Evolutionary conservation across 176 grass and related monocot species (phyloP).

Genomic region (Alloteropsis semialata): DNA sequence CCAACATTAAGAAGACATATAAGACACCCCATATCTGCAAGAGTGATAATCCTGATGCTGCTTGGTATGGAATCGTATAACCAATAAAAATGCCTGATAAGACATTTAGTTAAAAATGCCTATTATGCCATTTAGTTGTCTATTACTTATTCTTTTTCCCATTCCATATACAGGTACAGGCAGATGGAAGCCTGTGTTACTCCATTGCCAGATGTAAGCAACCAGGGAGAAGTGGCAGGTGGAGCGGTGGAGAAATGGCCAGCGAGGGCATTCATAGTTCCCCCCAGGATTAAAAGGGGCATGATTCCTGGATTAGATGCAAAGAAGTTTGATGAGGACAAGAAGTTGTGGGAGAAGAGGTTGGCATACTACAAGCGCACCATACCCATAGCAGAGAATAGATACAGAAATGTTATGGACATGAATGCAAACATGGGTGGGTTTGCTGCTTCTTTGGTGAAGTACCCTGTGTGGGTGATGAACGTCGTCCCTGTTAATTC

Average conservation of each 20-base stretch:
- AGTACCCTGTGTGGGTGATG: conserved; percentile 91
- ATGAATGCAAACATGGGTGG: conserved; percentile 93
- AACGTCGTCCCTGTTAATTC: conserved; percentile 74
- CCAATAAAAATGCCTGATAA: neutral
- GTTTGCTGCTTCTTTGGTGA: conserved; percentile 64
- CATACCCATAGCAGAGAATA: conserved; percentile 51
- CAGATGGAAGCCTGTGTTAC: conserved; percentile 87
- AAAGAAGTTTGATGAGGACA: conserved; percentile 87
- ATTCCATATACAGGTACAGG: conserved; percentile 58
- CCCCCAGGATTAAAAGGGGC: conserved; percentile 82
- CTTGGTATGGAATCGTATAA: conserved; percentile 56
- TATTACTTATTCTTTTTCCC: neutral
- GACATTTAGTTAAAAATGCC: neutral
- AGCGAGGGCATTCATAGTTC: conserved; percentile 62
- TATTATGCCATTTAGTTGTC: neutral
- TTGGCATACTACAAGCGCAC: conserved; percentile 59
- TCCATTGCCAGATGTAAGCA: conserved; percentile 79
- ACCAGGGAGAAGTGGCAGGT: conserved; percentile 74
- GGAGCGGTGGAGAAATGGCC: conserved; percentile 74
- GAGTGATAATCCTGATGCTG: conserved; percentile 71
- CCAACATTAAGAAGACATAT: conserved; percentile 48
- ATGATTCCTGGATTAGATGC: conserved; percentile 63
- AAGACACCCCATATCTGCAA: conserved; percentile 85
- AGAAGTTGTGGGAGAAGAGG: conserved; percentile 74
- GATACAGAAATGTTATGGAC: conserved; percentile 95